Evolutionary conservation across 2,329 filamentous ascomycete species (phyloP).

Genomic region (Botrytis tulipae): DNA sequence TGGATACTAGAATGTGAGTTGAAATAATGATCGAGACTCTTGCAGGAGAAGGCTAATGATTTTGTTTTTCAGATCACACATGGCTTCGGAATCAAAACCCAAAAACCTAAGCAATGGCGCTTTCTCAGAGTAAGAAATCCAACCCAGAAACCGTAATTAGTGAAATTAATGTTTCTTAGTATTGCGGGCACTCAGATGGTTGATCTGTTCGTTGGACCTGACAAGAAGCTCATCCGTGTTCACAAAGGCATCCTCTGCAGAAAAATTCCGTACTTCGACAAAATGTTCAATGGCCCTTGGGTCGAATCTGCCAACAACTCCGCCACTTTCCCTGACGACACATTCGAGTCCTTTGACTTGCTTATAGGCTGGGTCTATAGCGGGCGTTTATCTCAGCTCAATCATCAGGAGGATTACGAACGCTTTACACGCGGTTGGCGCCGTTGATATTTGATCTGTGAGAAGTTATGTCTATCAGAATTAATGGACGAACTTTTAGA

Average conservation of each 20-base stretch:
- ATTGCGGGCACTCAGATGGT: constrained; percentile 20
- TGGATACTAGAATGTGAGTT: background rate
- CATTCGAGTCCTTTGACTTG: constrained; percentile 6
- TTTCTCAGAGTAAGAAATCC: no score
- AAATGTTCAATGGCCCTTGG: constrained; percentile 20
- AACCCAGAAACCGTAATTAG: no score
- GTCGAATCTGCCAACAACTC: background rate
- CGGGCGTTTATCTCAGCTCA: no score
- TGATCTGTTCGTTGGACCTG: constrained; percentile 22
- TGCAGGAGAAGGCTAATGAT: background rate
- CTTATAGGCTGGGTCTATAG: background rate
- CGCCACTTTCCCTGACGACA: constrained; percentile 18
- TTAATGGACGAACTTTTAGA: no score
- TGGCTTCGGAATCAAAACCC: background rate
- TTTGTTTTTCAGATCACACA: background rate
- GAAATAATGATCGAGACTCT: background rate
- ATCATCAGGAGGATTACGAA: no score
- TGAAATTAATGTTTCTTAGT: no score
- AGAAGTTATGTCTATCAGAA: no score
- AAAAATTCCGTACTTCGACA: constrained; percentile 15
- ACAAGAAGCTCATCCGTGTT: constrained; percentile 10
- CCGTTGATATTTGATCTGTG: no score
- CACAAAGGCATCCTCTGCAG: constrained; percentile 20
- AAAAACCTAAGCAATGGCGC: no score
- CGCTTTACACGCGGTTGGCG: no score